Evolutionary conservation across 2,329 filamentous ascomycete genomes (phyloP).

Genomic region (Hymenoscyphus linearis): DNA sequence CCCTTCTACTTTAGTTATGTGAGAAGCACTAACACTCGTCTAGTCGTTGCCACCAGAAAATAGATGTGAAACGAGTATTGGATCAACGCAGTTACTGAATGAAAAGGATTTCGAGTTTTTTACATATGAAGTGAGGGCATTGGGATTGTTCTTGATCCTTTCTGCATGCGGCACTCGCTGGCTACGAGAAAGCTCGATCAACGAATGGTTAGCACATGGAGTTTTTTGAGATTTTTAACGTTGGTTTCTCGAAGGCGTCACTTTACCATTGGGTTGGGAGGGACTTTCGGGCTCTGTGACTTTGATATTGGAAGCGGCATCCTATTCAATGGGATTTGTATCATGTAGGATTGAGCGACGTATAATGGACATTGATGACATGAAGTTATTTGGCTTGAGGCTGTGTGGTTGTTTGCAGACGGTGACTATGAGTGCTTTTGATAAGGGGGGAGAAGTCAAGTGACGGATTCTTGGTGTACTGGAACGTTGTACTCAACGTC

Average conservation of each 20-base stretch:
- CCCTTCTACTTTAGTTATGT: background rate
- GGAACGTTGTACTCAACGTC: no score
- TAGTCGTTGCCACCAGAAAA: conserved; percentile 42
- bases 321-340: conserved; percentile 24
- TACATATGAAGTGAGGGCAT: conserved; percentile 20
- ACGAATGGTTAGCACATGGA: conserved; percentile 33
- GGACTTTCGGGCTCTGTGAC: conserved; percentile 12
- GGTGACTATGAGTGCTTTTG: background rate
- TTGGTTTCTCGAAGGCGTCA: conserved; percentile 28
- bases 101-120: conserved; percentile 4
- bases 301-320: conserved; percentile 13
- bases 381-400: background rate
- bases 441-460: background rate
- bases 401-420: background rate
- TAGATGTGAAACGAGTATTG: conserved; percentile 10
- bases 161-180: conserved; percentile 35
- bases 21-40: conserved; percentile 22
- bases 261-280: conserved; percentile 19
- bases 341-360: conserved; percentile 28
- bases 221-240: conserved; percentile 31
- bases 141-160: conserved; percentile 30
- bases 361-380: conserved; percentile 29
- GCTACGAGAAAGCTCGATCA: conserved; percentile 33
- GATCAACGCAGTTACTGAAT: background rate
- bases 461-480: background rate